Evolutionary conservation across 805 yeast species (phyloP).

Genomic region (Saccharomycopsis sp.): DNA sequence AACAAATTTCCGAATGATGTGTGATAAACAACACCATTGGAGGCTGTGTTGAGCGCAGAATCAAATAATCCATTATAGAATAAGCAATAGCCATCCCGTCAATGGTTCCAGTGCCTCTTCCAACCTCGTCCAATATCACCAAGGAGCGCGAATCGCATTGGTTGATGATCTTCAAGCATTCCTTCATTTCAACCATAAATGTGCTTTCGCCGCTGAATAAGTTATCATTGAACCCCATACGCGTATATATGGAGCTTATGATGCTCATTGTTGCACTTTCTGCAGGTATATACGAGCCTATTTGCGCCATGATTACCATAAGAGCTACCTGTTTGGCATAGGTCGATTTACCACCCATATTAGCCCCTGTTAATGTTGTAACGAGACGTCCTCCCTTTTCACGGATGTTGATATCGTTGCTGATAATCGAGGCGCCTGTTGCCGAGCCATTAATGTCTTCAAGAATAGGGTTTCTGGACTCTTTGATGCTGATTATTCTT

Average conservation of each 20-base stretch:
- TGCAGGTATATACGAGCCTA: slow-evolving; percentile 75
- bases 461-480: slow-evolving; percentile 63
- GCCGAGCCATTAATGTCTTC: slow-evolving; percentile 28
- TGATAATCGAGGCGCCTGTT: slow-evolving; percentile 29
- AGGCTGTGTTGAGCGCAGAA: slow-evolving; percentile 25
- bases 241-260: slow-evolving; percentile 49
- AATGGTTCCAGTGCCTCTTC: slow-evolving; percentile 59
- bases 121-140: slow-evolving; percentile 68
- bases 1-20: slow-evolving; percentile 66
- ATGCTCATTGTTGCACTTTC: slow-evolving; percentile 52
- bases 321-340: slow-evolving; percentile 70
- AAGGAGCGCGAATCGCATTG: slow-evolving; percentile 47
- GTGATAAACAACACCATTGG: slow-evolving; percentile 75
- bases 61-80: slow-evolving; percentile 57
- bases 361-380: slow-evolving; percentile 74
- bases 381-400: slow-evolving; percentile 40
- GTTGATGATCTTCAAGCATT: slow-evolving; percentile 51
- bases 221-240: slow-evolving; percentile 84
- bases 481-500: slow-evolving; percentile 42
- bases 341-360: slow-evolving; percentile 84
- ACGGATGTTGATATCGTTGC: slow-evolving; percentile 50
- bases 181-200: slow-evolving; percentile 70
- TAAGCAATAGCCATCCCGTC: slow-evolving; percentile 84
- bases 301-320: slow-evolving; percentile 63
- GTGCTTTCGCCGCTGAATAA: slow-evolving; percentile 72